phyloP scores from a whole-genome alignment of 352 stramenopile species.

The Globisporangium echinulatum region DNA sequence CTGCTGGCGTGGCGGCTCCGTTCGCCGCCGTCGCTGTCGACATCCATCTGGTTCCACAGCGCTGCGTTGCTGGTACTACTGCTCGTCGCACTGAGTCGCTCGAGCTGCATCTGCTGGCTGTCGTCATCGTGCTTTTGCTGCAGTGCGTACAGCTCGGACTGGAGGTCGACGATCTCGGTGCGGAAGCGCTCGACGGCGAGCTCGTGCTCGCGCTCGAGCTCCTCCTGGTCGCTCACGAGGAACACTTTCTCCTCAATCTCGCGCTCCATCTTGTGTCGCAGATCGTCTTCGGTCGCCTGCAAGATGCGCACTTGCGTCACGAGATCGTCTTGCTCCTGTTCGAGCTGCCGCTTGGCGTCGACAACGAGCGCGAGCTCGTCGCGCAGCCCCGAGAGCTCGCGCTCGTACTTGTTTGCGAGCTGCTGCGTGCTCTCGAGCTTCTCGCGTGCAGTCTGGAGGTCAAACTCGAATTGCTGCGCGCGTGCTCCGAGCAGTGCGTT shows the following conservation, averaged over 20 bases:
- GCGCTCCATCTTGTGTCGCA: slow-evolving; percentile 78
- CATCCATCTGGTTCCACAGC: slow-evolving; percentile 8
- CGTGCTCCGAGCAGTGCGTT: slow-evolving; percentile 35
- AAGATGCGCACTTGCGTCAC: slow-evolving; percentile 78
- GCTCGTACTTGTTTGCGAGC: slow-evolving; percentile 46
- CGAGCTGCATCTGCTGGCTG: not conserved
- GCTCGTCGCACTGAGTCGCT: slow-evolving; percentile 9
- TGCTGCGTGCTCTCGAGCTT: slow-evolving; percentile 51
- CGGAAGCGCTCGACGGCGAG: slow-evolving; percentile 71
- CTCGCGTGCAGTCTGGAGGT: slow-evolving; percentile 36
- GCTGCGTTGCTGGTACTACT: not conserved
- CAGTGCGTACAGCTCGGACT: slow-evolving; percentile 74
- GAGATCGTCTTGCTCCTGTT: slow-evolving; percentile 75
- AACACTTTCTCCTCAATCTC: slow-evolving; percentile 87
- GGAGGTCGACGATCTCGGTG: slow-evolving; percentile 81
- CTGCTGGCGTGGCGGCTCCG: not conserved
- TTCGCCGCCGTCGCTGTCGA: slow-evolving; percentile 14
- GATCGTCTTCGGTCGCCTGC: slow-evolving; percentile 67
- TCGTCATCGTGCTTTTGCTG: slow-evolving; percentile 51
- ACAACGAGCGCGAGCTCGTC: slow-evolving; percentile 30
- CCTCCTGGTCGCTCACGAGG: slow-evolving; percentile 72
- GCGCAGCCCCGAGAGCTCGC: slow-evolving; percentile 38
- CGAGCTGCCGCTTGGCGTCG: slow-evolving; percentile 38
- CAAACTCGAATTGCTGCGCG: slow-evolving; percentile 44
- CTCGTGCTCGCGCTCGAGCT: slow-evolving; percentile 76